Percentiles rank a stretch among this genome's conserved stretches.
Conservation (phyloP, 2,329 filamentous ascomycete species). For the Pseudocercospora fijiensis region DNA sequence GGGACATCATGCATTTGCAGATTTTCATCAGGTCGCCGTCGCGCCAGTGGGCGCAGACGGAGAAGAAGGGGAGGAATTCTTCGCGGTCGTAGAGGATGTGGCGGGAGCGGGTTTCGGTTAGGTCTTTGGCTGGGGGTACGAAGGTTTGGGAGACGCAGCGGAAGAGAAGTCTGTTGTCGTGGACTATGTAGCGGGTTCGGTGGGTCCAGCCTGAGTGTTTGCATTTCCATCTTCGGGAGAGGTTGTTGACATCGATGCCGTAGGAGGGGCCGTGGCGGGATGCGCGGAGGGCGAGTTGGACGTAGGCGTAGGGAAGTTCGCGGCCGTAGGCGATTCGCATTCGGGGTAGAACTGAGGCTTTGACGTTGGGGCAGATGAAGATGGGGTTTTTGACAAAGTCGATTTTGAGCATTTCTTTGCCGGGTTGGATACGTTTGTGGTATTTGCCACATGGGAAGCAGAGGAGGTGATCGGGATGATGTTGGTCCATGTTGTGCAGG, state of each 20-base stretch:
- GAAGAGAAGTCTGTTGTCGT: constrained; percentile 56
- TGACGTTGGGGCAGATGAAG: constrained; percentile 56
- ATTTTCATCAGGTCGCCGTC: constrained; percentile 60
- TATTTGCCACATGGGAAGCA: constrained; percentile 59
- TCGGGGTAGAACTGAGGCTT: constrained; percentile 52
- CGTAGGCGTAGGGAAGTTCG: constrained; percentile 58
- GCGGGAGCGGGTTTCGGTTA: constrained; percentile 54
- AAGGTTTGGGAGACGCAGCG: constrained; percentile 58
- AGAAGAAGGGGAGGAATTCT: constrained; percentile 63
- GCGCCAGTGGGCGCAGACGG: constrained; percentile 61
- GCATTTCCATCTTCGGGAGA: constrained; percentile 57
- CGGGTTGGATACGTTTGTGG: constrained; percentile 55
- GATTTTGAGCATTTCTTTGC: constrained; percentile 55
- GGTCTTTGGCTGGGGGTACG: constrained; percentile 47
- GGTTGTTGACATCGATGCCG: constrained; percentile 49
- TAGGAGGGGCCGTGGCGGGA: constrained; percentile 49
- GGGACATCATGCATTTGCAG: constrained; percentile 61
- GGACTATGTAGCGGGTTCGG: constrained; percentile 55
- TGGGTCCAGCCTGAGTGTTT: constrained; percentile 55
- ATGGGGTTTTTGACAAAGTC: constrained; percentile 57
- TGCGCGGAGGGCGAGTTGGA: constrained; percentile 57
- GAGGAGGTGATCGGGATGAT: constrained; percentile 57
- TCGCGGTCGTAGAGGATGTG: constrained; percentile 59
- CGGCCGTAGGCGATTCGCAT: constrained; percentile 56
- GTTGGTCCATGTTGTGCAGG: constrained; percentile 51